Percentiles rank a stretch among this genome's conserved stretches.
Evolutionary conservation across 202 grass and related monocot genomes (phyloP).

Genomic region (Panicum hallii): DNA sequence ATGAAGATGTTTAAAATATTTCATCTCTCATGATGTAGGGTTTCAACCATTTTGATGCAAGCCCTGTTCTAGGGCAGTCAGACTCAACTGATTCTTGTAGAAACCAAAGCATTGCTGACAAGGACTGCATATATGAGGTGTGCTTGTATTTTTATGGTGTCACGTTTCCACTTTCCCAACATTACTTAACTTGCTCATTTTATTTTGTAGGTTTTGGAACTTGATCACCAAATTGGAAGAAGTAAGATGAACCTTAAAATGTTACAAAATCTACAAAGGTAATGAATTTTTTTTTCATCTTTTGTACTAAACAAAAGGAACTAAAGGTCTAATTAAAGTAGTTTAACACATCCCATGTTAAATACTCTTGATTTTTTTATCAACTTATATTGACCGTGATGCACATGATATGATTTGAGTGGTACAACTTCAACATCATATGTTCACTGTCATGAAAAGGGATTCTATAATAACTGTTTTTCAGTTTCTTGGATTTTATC

Average conservation of each 20-base stretch:
- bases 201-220: slow-evolving; percentile 59
- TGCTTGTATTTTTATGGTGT: slow-evolving; percentile 16
- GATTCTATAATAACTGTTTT: not conserved
- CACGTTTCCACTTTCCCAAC: not conserved
- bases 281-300: slow-evolving; percentile 6
- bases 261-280: slow-evolving; percentile 73
- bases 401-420: not conserved
- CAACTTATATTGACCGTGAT: slow-evolving; percentile 1
- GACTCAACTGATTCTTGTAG: slow-evolving; percentile 36
- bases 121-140: slow-evolving; percentile 72
- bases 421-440: slow-evolving; percentile 1
- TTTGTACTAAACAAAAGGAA: slow-evolving; percentile 19
- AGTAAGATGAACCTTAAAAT: slow-evolving; percentile 46
- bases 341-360: slow-evolving; percentile 33
- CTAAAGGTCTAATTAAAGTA: slow-evolving; percentile 9
- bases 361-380: not conserved
- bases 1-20: slow-evolving; percentile 35
- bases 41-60: slow-evolving; percentile 41
- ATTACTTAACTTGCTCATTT: slow-evolving; percentile 19
- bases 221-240: slow-evolving; percentile 64
- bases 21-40: slow-evolving; percentile 39
- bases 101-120: slow-evolving; percentile 42
- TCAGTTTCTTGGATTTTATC: slow-evolving; percentile 15
- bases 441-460: slow-evolving; percentile 29
- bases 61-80: slow-evolving; percentile 35